Evolutionary conservation across 2,329 filamentous ascomycete species (phyloP).

Genomic region (Colletotrichum lentis): DNA sequence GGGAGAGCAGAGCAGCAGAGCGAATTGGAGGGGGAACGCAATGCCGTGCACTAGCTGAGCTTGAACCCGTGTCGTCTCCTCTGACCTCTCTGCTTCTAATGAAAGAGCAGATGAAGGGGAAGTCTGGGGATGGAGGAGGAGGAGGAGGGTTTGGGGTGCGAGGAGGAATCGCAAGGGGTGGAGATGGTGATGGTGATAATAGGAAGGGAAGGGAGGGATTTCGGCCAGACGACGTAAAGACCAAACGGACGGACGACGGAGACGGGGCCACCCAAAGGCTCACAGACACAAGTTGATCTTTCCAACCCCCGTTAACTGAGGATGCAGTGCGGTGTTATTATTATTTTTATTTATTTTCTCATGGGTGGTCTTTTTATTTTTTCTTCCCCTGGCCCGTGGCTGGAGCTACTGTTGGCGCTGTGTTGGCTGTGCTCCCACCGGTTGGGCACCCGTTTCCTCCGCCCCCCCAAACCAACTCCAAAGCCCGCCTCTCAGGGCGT

Average conservation of each 20-base stretch:
- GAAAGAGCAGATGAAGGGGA: slow-evolving; percentile 39
- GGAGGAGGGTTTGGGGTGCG: slow-evolving; percentile 34
- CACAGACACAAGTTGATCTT: slow-evolving; percentile 17
- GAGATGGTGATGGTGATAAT: slow-evolving; percentile 39
- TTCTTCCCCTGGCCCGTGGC: slow-evolving; percentile 1
- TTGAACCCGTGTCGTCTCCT: slow-evolving; percentile 34
- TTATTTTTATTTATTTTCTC: slow-evolving; percentile 8
- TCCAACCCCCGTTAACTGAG: slow-evolving; percentile 4
- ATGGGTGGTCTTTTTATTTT: not conserved
- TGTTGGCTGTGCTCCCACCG: slow-evolving; percentile 30
- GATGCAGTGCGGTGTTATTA: slow-evolving; percentile 8
- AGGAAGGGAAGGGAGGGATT: slow-evolving; percentile 36
- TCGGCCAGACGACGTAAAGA: slow-evolving; percentile 32
- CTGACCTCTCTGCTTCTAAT: slow-evolving; percentile 39
- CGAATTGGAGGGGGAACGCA: slow-evolving; percentile 18
- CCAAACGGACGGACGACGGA: slow-evolving; percentile 16
- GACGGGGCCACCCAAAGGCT: slow-evolving; percentile 15
- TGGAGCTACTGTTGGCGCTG: slow-evolving; percentile 25
- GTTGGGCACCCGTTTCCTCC: slow-evolving; percentile 26
- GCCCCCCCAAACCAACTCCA: not conserved
- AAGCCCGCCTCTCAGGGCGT: not conserved
- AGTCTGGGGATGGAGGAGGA: slow-evolving; percentile 35
- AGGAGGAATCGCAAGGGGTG: slow-evolving; percentile 34
- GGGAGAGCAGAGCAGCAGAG: slow-evolving; percentile 18
- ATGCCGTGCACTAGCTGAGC: slow-evolving; percentile 24